A percentile compares a stretch with the other conserved stretches of the same genome.
phyloP scores from a whole-genome alignment of 108 stramenopile genomes.

The Heterococcus sp. region DNA sequence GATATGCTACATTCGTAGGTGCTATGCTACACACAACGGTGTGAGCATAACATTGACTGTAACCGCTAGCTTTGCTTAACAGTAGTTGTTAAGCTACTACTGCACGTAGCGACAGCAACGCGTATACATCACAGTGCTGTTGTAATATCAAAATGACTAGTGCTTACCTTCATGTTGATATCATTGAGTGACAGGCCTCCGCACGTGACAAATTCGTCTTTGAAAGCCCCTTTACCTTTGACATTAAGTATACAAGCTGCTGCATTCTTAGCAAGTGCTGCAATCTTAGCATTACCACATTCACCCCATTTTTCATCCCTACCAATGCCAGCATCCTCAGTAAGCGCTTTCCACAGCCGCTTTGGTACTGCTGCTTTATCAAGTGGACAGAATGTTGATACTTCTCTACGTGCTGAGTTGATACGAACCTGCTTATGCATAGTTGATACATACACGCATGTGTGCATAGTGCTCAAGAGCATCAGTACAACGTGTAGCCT shows the following conservation, averaged over 20 bases:
- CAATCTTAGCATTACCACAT: conserved; percentile 15
- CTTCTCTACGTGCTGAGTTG: conserved; percentile 2
- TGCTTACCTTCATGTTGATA: conserved; percentile 62
- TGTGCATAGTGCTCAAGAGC: too few relatives aligned
- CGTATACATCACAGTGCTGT: conserved; percentile 68
- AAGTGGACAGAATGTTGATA: conserved; percentile 23
- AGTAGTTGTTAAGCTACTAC: background rate
- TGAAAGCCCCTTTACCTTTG: conserved; percentile 71
- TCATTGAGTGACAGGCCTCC: conserved; percentile 74
- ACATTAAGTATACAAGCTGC: conserved; percentile 12
- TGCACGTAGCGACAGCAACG: background rate
- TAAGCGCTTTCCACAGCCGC: conserved; percentile 34
- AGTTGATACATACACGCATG: too few relatives aligned
- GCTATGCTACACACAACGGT: too few relatives aligned
- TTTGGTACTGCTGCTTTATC: conserved; percentile 1
- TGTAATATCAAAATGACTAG: conserved; percentile 65
- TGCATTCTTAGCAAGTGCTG: conserved; percentile 16
- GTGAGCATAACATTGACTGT: background rate
- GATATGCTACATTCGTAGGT: background rate
- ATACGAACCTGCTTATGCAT: background rate
- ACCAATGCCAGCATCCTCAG: conserved; percentile 6
- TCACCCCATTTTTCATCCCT: conserved; percentile 21
- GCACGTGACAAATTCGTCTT: conserved; percentile 91
- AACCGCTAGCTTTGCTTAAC: background rate
- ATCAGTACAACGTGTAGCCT: too few relatives aligned